Evolutionary conservation across 2,329 filamentous ascomycete genomes (phyloP).

Genomic region (Ophiostoma himal-ulmi): DNA sequence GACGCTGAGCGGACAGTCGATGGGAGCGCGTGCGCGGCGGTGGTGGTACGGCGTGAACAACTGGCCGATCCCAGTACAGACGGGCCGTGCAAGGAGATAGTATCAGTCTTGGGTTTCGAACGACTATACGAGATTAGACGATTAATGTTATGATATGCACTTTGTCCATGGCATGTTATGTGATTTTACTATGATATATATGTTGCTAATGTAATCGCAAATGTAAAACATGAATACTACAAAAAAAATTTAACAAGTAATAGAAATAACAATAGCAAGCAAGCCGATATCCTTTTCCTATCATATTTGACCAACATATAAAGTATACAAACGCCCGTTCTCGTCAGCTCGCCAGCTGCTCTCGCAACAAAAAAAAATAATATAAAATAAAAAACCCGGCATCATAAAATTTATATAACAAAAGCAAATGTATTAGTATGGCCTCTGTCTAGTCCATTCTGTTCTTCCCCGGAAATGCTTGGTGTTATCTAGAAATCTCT

Average conservation of each 20-base stretch:
- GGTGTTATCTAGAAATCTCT: background rate
- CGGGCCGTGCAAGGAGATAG: background rate
- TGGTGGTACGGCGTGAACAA: slow-evolving; percentile 18
- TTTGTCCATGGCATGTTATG: background rate
- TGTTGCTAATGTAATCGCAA: background rate
- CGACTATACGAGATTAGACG: background rate
- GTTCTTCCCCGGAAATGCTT: background rate
- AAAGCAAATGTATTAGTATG: background rate
- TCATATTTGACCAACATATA: background rate
- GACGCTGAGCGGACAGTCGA: slow-evolving; percentile 66
- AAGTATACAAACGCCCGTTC: background rate
- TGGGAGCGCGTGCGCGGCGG: slow-evolving; percentile 70
- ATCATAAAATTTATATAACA: background rate
- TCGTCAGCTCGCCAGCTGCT: background rate
- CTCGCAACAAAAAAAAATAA: background rate
- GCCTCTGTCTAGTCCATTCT: background rate
- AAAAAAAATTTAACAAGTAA: background rate
- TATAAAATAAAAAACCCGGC: background rate
- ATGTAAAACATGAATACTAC: background rate
- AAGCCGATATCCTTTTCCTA: slow-evolving; percentile 5
- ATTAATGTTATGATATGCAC: background rate
- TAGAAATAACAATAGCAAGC: background rate
- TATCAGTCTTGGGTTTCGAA: background rate
- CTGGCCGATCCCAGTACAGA: slow-evolving; percentile 12
- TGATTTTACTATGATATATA: background rate